A percentile compares a stretch with the other conserved stretches of the same genome.
phyloP scores from a whole-genome alignment of 805 yeast genomes.

The Alloascoidea hylecoeti region DNA sequence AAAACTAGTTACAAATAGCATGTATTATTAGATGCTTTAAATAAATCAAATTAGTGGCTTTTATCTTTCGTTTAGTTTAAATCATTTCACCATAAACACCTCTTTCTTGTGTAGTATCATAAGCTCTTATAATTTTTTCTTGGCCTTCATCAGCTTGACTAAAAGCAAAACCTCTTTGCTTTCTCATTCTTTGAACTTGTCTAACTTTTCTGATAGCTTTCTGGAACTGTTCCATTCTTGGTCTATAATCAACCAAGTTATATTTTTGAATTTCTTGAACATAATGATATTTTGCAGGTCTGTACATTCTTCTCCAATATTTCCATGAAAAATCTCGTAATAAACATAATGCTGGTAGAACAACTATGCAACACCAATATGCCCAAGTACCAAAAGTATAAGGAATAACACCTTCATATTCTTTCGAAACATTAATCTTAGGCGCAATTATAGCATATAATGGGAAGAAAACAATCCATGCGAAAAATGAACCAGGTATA shows the following conservation, averaged over 20 bases:
- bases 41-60: no score
- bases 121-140: slow-evolving; percentile 81
- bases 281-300: slow-evolving; percentile 85
- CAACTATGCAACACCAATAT: slow-evolving; percentile 73
- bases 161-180: slow-evolving; percentile 97
- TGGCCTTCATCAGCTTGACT: slow-evolving; percentile 94
- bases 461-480: slow-evolving; percentile 85
- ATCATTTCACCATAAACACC: slow-evolving; percentile 55
- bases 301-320: slow-evolving; percentile 81
- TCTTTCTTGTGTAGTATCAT: slow-evolving; percentile 82
- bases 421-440: slow-evolving; percentile 61
- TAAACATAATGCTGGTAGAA: slow-evolving; percentile 67
- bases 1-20: neutral
- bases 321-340: slow-evolving; percentile 89
- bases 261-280: slow-evolving; percentile 95
- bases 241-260: slow-evolving; percentile 84
- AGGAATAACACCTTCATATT: slow-evolving; percentile 66
- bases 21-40: neutral
- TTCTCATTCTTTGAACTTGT: slow-evolving; percentile 95
- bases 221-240: slow-evolving; percentile 92
- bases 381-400: slow-evolving; percentile 64
- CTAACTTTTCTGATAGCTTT: slow-evolving; percentile 94
- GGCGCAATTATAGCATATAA: slow-evolving; percentile 82
- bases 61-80: no score
- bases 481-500: slow-evolving; percentile 80